Evolutionary conservation across 441 rosid genomes (phyloP), one percentile per base, ranked within the genome.

Genomic region (Jatropha podagrica): DNA sequence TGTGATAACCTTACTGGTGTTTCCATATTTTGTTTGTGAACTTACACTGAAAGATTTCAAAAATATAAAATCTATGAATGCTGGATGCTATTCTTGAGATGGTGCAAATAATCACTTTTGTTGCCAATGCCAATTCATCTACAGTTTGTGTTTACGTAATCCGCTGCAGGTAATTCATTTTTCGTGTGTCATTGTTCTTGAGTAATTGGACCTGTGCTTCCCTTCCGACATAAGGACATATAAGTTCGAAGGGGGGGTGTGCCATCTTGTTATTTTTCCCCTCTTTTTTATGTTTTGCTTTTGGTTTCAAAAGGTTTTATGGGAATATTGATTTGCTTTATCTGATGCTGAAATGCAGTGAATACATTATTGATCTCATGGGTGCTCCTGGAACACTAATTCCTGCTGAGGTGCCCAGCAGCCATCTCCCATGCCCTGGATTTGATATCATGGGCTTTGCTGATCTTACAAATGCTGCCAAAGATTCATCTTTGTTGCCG

Each of bases 311-410:
- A 52, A 68, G 63, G 32, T 65, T 76, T 64, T 65, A 9, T 56
- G 20, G 14, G 20, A 17, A 56, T 61, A 46, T 60, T 46, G 38
- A 65, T 69, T 44, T 78, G 65, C 26, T 74, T 85, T 65, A 71
- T 77, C 48, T 74, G 49, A 82, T 74, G 69, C 71, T 78, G 63
- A 77, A 77, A 73, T 88, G 91, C 92, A 89, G 98, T 78, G 99
- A 96, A 81, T 96, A 91, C 82, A 96, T 96, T 71, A 88, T 96
- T 77, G 99, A 96, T 84, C 89, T 96, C 77, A 96, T 96, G 99
- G 98, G 97, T 82, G 99, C 98, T 82, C 98, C 99, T 69, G 99
- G 98, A 66, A 85, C 97, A 20, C 85, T 96, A 65, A 91, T 94
- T 79, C 99, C 99, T 75, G 85, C 89, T 7, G 99, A 96, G 86